Percentiles rank a stretch among this genome's conserved stretches.
Evolutionary conservation across 495 filamentous ascomycete genomes (phyloP).

Genomic region (Pseudomonodictys pantanalensis): DNA sequence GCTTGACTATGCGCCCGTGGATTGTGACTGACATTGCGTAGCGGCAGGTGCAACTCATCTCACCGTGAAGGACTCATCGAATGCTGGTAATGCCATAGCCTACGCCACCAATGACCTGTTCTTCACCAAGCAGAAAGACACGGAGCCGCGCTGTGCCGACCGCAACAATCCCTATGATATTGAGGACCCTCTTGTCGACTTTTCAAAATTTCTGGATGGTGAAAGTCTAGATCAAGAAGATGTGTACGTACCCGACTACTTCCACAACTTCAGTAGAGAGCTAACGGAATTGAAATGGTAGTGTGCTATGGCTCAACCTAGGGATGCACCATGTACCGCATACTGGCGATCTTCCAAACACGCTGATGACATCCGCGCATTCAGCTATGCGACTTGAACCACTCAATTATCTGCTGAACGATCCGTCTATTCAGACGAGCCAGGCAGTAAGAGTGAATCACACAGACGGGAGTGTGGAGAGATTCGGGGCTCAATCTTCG

Average conservation of each 20-base stretch:
- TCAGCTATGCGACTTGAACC: constrained; percentile 5
- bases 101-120: constrained; percentile 54
- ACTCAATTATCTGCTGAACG: constrained; percentile 12
- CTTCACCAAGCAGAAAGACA: constrained; percentile 53
- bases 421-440: background rate
- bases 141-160: constrained; percentile 49
- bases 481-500: background rate
- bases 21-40: background rate
- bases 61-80: constrained; percentile 49
- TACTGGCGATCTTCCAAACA: constrained; percentile 54
- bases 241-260: constrained; percentile 32
- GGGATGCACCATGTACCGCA: constrained; percentile 60
- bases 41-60: constrained; percentile 46
- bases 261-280: constrained; percentile 1
- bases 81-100: constrained; percentile 46
- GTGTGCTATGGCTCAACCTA: constrained; percentile 53
- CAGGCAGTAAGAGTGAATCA: constrained; percentile 1
- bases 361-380: constrained; percentile 48
- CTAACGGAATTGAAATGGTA: background rate
- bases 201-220: constrained; percentile 54
- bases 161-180: constrained; percentile 50
- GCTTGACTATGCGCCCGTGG: background rate
- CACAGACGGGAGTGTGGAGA: background rate
- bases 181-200: constrained; percentile 53
- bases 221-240: constrained; percentile 55